Base-by-base conservation (phyloP, 139 green algal species). In the Chlorella sp. region DNA sequence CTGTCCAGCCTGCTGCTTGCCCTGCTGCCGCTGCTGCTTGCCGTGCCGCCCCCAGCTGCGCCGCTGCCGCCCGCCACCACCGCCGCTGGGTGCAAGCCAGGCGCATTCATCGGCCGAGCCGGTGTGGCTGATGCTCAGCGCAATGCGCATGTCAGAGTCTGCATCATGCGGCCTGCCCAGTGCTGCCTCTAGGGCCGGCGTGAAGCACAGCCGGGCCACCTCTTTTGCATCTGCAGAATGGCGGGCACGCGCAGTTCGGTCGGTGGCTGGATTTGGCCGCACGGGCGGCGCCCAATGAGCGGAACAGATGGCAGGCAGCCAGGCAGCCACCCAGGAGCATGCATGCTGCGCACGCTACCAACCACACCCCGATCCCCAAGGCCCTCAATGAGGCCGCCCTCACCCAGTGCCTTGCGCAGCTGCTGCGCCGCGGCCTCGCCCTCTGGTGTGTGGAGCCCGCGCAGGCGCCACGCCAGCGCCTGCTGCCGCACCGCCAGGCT, bases 401-500 rank as follows among this genome's bases (percentile, higher is more conserved):
- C 77, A 83, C 77, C 77, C 1, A 83, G 3, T 38, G 65, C 54
- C 41, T n/a, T 34, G 26, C 30, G 30, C 81, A 73, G 69, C 56
- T 36, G 56, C 9, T 68, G 28, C 6, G 14, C 51, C 38, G 51
- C n/a, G 24, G 28, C 68, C 51, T 58, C 30, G 32, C 44, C 73
- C 28, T n/a, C 36, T 0, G 38, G 8, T 20, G 38, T 19, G 6
- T 48, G 34, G 2, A 9, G 43, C 46, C 68, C 36, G 28, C 51
- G 81, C 81, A 86, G 70, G 30, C 70, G 70, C 81, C 81, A 86
- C 38, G 9, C 26, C 54, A 85, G 68, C 54, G 78, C 68, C 32
- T 76, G 84, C 46, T 82, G 76, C 5, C 84, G 38, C 44, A 88
- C 84, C 11, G 75, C 75, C 75, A 84, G 67, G n/a, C 51, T 67